Evolutionary conservation across 2,329 filamentous ascomycete genomes (phyloP).

Genomic region (Epichloe aotearoae): DNA sequence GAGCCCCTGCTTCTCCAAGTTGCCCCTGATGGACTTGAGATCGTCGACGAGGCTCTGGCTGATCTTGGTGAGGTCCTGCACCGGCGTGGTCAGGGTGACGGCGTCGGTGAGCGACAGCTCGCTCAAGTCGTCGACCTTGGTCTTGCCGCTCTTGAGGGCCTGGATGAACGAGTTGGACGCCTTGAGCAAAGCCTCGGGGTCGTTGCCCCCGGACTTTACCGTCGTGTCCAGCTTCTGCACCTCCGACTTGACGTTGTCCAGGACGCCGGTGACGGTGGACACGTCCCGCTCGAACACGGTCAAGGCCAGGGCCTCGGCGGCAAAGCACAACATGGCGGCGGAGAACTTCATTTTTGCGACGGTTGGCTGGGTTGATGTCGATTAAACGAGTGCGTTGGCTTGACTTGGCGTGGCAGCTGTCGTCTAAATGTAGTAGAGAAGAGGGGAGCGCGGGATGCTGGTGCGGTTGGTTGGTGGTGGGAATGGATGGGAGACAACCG

Average conservation of each 20-base stretch:
- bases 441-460: background rate
- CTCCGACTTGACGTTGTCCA: conserved; percentile 5
- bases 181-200: conserved; percentile 8
- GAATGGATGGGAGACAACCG: too few relatives aligned
- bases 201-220: conserved; percentile 10
- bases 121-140: conserved; percentile 5
- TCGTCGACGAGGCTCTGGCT: conserved; percentile 12
- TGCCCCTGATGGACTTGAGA: conserved; percentile 13
- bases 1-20: conserved; percentile 14
- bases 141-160: conserved; percentile 8
- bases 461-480: too few relatives aligned
- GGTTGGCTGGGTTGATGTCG: background rate
- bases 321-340: background rate
- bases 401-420: background rate
- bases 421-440: background rate
- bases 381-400: background rate
- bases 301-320: background rate
- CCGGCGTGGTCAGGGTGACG: conserved; percentile 5
- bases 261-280: conserved; percentile 5
- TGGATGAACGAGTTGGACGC: conserved; percentile 10
- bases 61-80: conserved; percentile 11
- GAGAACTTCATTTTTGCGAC: background rate
- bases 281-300: conserved; percentile 3
- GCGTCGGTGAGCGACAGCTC: conserved; percentile 7
- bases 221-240: conserved; percentile 10